Conservation (phyloP, 2,329 filamentous ascomycete species). For the Colletotrichum godetiae region DNA sequence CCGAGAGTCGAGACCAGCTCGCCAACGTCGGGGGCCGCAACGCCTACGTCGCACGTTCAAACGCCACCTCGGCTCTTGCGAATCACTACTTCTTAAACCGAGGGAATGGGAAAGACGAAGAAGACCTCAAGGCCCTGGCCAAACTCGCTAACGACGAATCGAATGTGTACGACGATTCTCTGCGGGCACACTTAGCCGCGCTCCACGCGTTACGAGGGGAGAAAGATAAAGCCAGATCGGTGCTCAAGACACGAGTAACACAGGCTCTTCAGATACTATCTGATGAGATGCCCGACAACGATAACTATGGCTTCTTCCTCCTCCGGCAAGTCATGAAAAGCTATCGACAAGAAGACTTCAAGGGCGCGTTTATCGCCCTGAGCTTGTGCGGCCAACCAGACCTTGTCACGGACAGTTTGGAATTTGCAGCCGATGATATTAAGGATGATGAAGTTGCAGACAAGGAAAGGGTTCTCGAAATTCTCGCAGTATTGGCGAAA, state of each 20-base stretch:
- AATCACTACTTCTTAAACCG: not conserved
- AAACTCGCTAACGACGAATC: not conserved
- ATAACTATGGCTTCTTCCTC: not conserved
- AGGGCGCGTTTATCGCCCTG: not conserved
- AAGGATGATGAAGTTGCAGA: not conserved
- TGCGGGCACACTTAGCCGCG: not conserved
- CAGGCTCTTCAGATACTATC: not conserved
- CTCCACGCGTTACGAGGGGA: not conserved
- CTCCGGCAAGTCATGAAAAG: not conserved
- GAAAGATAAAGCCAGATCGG: not conserved
- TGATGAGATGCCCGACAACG: not conserved
- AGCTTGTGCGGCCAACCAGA: not conserved
- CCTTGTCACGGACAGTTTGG: not conserved
- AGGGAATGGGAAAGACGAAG: not conserved
- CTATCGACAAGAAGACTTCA: not conserved
- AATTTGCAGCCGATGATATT: not conserved
- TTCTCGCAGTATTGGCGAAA: not conserved
- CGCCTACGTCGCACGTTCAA: not conserved
- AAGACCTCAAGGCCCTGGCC: not conserved
- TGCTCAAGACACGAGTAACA: not conserved
- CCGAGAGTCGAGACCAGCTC: not conserved
- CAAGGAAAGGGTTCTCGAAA: not conserved
- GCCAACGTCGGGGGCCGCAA: not conserved
- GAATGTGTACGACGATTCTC: not conserved
- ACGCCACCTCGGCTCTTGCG: not conserved